Percentiles rank a stretch among this genome's conserved stretches.
These are phyloP conservation scores for Syzygium grande DNA, from an alignment of 345 rosid species.

Conservation along the genomic window DNA sequence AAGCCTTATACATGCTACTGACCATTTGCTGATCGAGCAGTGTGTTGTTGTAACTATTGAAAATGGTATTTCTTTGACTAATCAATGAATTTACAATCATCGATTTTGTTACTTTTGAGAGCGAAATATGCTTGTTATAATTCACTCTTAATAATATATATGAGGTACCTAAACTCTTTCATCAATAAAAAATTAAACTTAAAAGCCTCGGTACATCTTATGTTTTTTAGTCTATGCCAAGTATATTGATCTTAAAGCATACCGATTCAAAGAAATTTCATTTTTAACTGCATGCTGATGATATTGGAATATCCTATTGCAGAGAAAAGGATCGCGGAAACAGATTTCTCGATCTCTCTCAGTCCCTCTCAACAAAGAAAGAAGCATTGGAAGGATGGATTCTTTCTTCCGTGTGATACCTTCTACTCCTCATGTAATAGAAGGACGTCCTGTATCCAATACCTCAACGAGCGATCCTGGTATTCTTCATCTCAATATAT, in stretches of 20 bases:
- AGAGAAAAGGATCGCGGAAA: slow-evolving; percentile 43
- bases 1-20: slow-evolving; percentile 22
- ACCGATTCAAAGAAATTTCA: neutral
- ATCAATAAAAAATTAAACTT: neutral
- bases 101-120: neutral
- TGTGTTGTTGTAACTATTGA: neutral
- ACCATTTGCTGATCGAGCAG: neutral
- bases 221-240: neutral
- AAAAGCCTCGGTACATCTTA: neutral
- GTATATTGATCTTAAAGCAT: neutral
- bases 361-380: slow-evolving; percentile 64
- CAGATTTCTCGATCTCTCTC: slow-evolving; percentile 76
- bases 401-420: slow-evolving; percentile 87
- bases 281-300: neutral
- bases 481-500: neutral
- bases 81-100: neutral
- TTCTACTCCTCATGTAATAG: slow-evolving; percentile 68
- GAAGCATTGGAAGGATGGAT: slow-evolving; percentile 62
- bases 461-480: slow-evolving; percentile 22
- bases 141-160: neutral
- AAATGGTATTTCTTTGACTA: neutral
- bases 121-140: neutral
- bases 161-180: neutral
- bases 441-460: slow-evolving; percentile 34
- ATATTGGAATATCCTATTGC: neutral